Evolutionary conservation across 2,329 filamentous ascomycete species (phyloP).

Genomic region (Diaporthe caulivora): DNA sequence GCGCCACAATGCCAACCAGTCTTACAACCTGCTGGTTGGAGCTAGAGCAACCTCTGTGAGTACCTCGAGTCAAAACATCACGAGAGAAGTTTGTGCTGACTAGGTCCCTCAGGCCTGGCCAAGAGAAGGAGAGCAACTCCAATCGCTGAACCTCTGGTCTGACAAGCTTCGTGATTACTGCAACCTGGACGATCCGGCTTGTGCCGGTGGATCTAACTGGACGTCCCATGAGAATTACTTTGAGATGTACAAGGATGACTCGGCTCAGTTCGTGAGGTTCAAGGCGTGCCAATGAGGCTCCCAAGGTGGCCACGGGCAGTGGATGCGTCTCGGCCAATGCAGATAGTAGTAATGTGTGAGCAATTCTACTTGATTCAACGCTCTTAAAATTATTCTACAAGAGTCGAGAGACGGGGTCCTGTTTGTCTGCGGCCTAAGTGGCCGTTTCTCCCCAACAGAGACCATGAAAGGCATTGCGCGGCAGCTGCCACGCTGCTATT

Average conservation of each 20-base stretch:
- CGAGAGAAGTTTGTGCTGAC: neutral
- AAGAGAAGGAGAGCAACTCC: constrained; percentile 46
- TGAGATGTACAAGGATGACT: constrained; percentile 19
- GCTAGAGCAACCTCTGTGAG: constrained; percentile 31
- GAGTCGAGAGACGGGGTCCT: too few species aligned
- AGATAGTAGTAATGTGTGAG: neutral
- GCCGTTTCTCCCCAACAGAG: neutral
- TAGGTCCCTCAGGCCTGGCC: constrained; percentile 43
- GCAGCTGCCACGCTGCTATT: too few species aligned
- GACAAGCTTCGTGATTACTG: constrained; percentile 51
- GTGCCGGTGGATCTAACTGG: constrained; percentile 44
- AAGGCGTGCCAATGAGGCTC: neutral
- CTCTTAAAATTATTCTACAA: neutral
- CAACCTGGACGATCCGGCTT: constrained; percentile 53
- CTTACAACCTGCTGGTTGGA: constrained; percentile 33
- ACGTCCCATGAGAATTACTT: constrained; percentile 17
- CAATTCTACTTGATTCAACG: neutral
- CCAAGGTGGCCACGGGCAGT: too few species aligned
- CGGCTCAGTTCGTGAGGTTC: constrained; percentile 15
- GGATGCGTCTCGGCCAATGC: neutral
- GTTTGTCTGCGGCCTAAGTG: too few species aligned
- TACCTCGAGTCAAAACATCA: neutral
- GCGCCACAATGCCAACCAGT: constrained; percentile 34
- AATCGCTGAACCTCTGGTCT: constrained; percentile 46
- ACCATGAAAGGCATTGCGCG: neutral